These are phyloP conservation scores for Vanilla planifolia DNA, from an alignment of 106 monocot species.

Conservation along the genomic window DNA sequence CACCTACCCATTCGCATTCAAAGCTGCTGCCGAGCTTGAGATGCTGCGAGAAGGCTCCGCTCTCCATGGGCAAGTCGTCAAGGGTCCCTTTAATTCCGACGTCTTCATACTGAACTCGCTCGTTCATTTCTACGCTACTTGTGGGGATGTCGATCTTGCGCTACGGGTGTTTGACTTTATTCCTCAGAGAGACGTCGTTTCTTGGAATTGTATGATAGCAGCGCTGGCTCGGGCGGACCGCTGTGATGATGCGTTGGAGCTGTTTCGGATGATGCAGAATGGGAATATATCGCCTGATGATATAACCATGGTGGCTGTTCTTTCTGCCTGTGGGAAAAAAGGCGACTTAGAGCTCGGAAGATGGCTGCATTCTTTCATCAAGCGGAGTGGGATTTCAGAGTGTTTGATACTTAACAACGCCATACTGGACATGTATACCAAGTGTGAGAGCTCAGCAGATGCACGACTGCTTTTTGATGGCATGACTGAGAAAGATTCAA, in stretches of 20 bases:
- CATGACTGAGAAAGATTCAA: slow-evolving; percentile 35
- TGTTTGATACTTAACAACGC: slow-evolving; percentile 41
- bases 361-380: slow-evolving; percentile 32
- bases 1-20: slow-evolving; percentile 53
- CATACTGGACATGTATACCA: slow-evolving; percentile 44
- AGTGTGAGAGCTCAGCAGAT: slow-evolving; percentile 37
- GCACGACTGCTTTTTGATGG: slow-evolving; percentile 28
- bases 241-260: slow-evolving; percentile 29
- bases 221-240: slow-evolving; percentile 13
- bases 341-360: slow-evolving; percentile 33
- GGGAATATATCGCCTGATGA: slow-evolving; percentile 24
- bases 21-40: slow-evolving; percentile 28
- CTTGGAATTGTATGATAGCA: slow-evolving; percentile 55
- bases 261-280: slow-evolving; percentile 33
- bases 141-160: slow-evolving; percentile 17
- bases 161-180: slow-evolving; percentile 27
- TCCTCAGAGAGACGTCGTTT: slow-evolving; percentile 36
- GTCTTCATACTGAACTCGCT: slow-evolving; percentile 52
- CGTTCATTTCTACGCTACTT: slow-evolving; percentile 34
- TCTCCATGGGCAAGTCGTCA: slow-evolving; percentile 43
- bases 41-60: slow-evolving; percentile 15
- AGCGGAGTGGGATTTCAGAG: not conserved
- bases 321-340: slow-evolving; percentile 41
- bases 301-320: slow-evolving; percentile 34
- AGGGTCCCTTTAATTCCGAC: slow-evolving; percentile 26